These are phyloP conservation scores for Zoysia japonica DNA, from an alignment of 176 grass and related monocot genomes.

Conservation along the genomic window DNA sequence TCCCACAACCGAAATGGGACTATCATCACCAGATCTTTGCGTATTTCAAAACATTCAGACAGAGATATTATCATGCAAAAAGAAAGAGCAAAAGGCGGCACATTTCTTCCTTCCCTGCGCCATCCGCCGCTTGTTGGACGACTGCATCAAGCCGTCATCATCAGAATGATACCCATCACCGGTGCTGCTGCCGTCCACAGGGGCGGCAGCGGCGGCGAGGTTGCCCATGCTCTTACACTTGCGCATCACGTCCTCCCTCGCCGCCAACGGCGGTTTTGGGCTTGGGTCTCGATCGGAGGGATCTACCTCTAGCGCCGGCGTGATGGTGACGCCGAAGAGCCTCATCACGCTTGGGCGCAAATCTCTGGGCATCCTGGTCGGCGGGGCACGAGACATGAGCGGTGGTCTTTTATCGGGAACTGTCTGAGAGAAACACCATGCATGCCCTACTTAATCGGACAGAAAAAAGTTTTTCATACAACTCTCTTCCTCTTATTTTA, in stretches of 20 bases:
- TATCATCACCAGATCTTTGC: constrained; percentile 42
- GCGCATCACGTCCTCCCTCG: constrained; percentile 64
- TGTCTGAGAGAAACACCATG: constrained; percentile 22
- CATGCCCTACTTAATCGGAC: constrained; percentile 24
- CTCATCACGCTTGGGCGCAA: constrained; percentile 49
- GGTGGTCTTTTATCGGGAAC: constrained; percentile 47
- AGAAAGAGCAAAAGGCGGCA: constrained; percentile 32
- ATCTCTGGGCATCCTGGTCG: constrained; percentile 58
- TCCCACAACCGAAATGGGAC: neutral
- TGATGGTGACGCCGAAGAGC: constrained; percentile 67
- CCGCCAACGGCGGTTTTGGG: constrained; percentile 35
- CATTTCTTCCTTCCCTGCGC: constrained; percentile 70
- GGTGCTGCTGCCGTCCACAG: constrained; percentile 13
- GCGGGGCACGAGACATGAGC: constrained; percentile 30
- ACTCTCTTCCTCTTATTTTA: neutral
- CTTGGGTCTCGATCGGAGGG: constrained; percentile 41
- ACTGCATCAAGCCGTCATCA: constrained; percentile 51
- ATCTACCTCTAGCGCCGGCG: constrained; percentile 37
- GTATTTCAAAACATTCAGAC: constrained; percentile 10
- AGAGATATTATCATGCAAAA: constrained; percentile 18
- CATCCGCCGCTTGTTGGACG: constrained; percentile 43
- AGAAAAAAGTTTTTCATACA: neutral
- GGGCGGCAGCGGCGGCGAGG: constrained; percentile 40
- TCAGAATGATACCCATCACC: constrained; percentile 61
- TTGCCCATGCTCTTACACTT: constrained; percentile 75